Evolutionary conservation across 352 stramenopile species (phyloP), one percentile per base, ranked within the genome.

Genomic region (Phytophthora foliorum): DNA sequence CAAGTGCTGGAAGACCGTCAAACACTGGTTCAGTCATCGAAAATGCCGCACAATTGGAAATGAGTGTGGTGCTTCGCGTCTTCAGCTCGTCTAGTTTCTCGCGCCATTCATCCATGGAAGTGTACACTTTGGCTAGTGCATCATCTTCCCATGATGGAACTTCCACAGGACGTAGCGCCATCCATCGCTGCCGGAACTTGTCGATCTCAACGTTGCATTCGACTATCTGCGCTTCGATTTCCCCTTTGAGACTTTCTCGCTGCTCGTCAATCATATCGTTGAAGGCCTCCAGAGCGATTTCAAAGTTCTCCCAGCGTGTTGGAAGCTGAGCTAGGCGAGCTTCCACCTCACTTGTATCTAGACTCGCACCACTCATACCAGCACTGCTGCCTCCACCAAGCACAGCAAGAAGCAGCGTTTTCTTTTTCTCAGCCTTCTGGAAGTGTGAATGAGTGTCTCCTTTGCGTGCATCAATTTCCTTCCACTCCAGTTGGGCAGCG

Each of bases 191-290:
- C 13, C 77, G 79, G 57, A 99, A 97, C 62, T 97, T 96, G 53
- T 96, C 89, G 34, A 98, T 92, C 21, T 92, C 81, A 32, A 93
- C 61, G 69, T 97, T 95, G 49, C 92, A 95, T 17, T 97, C 87
- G 3, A 97, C 83, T 19, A 98, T 88, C 25, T 98, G 82, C 6
- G 84, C 68, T 56, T 98, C 90, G 24, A 99, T 82, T 51, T 97
- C 86, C 22, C 78, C 84, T 58, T 98, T 98, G 3, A 98, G 74
- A 45, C 80, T 93, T 59, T 97, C 90, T 1, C 97, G 92, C 50
- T 98, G 92, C 51, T 98, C 92, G 36, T 98, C 90, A 46, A 99
- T 95, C 89, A 99, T 98, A 51, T 98, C 93, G 55, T 98, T 97
- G 65, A 98, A 99, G 29, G 94, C 96, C 59, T 98, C 95, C 0